Percentiles rank a stretch among this genome's conserved stretches.
Conservation (phyloP, 2,329 filamentous ascomycete genomes). For the Colletotrichum sojae region DNA sequence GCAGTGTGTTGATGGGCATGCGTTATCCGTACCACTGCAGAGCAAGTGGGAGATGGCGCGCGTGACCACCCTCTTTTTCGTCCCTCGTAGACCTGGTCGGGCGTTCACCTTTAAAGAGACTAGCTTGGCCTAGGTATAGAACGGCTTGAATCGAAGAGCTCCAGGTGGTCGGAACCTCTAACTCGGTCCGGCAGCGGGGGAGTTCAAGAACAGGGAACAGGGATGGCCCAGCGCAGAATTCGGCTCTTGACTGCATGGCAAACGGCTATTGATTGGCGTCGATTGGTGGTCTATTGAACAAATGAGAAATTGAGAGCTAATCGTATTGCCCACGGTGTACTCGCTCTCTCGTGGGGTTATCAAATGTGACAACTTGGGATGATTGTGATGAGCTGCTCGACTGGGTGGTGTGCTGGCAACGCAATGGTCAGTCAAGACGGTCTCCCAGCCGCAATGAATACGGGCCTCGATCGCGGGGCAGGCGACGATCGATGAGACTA, state of each 20-base stretch:
- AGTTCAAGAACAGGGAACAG: slow-evolving; percentile 25
- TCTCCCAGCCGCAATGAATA: background rate
- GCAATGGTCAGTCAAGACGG: background rate
- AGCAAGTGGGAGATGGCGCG: slow-evolving; percentile 9
- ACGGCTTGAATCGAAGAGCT: slow-evolving; percentile 10
- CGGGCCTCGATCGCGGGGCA: background rate
- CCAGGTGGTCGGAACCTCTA: slow-evolving; percentile 29
- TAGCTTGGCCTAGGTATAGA: slow-evolving; percentile 1
- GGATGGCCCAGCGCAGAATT: slow-evolving; percentile 16
- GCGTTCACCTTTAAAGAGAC: slow-evolving; percentile 6
- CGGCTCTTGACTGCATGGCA: slow-evolving; percentile 34
- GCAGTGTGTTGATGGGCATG: slow-evolving; percentile 10
- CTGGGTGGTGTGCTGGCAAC: background rate
- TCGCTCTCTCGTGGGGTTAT: too few species aligned
- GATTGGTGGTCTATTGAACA: background rate
- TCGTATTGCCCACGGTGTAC: too few species aligned
- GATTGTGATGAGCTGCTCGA: too few species aligned
- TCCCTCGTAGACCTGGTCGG: slow-evolving; percentile 22
- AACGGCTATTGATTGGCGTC: slow-evolving; percentile 4
- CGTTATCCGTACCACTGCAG: background rate
- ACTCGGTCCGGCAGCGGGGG: slow-evolving; percentile 17
- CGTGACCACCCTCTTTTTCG: slow-evolving; percentile 17
- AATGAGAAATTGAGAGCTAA: too few species aligned
- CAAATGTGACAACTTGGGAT: too few species aligned
- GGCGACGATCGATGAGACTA: background rate